A percentile compares a stretch with the other conserved stretches of the same genome.
Evolutionary conservation across 805 yeast genomes (phyloP).

Genomic region (Jamesozyma piceae): DNA sequence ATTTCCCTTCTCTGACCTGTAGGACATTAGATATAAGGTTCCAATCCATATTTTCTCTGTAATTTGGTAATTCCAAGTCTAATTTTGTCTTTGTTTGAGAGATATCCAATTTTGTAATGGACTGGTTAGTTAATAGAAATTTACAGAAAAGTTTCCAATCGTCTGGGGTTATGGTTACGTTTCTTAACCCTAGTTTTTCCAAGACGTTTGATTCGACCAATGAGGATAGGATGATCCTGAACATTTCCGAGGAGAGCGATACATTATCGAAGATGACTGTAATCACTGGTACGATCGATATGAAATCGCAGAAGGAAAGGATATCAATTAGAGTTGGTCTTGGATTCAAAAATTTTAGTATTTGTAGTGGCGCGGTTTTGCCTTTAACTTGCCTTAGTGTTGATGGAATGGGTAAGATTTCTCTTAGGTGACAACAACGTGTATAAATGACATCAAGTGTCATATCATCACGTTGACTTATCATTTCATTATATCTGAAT

Average conservation of each 20-base stretch:
- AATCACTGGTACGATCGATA: conserved; percentile 74
- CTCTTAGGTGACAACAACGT: conserved; percentile 86
- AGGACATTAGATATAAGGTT: conserved; percentile 60
- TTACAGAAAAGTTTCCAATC: conserved; percentile 79
- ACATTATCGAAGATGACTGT: conserved; percentile 75
- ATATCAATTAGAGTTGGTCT: conserved; percentile 83
- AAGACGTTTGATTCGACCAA: conserved; percentile 55
- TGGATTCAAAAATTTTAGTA: conserved; percentile 72
- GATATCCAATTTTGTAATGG: conserved; percentile 52
- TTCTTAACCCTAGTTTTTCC: conserved; percentile 66
- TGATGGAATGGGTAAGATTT: conserved; percentile 86
- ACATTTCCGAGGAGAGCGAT: conserved; percentile 62
- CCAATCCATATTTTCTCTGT: conserved; percentile 82
- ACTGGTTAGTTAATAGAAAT: conserved; percentile 56
- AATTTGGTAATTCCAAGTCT: conserved; percentile 27
- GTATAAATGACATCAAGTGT: conserved; percentile 66
- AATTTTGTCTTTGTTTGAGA: conserved; percentile 48
- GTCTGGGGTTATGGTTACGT: conserved; percentile 58
- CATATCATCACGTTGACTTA: conserved; percentile 11
- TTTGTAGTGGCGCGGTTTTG: conserved; percentile 63
- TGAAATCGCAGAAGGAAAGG: conserved; percentile 78
- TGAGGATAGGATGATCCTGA: conserved; percentile 62
- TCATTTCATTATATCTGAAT: conserved; percentile 14
- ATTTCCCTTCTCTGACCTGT: conserved; percentile 51
- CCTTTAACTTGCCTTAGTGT: conserved; percentile 75